Conservation (phyloP, 169 alveolate species). For the Eimeria falciformis region DNA sequence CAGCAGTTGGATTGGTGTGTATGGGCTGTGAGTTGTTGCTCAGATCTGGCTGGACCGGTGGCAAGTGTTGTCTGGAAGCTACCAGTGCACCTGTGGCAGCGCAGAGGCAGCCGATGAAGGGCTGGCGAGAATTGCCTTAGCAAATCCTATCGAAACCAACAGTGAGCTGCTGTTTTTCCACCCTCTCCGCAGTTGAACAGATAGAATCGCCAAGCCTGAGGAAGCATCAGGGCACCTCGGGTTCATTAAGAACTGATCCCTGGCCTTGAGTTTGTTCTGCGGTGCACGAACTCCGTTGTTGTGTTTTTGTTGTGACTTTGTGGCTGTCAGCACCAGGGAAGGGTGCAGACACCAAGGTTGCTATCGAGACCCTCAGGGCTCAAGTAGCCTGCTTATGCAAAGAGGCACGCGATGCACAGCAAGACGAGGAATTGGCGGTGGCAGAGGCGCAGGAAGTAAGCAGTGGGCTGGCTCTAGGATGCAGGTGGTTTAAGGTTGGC, state of each 20-base stretch:
- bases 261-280: too few species aligned
- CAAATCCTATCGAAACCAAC: neutral
- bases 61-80: slow-evolving; percentile 51
- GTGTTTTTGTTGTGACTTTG: neutral
- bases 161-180: slow-evolving; percentile 7
- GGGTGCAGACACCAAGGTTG: slow-evolving; percentile 23
- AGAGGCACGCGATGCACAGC: slow-evolving; percentile 36
- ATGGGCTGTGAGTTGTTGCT: neutral
- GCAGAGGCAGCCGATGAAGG: slow-evolving; percentile 49
- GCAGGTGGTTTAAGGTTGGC: too few species aligned
- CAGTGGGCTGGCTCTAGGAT: too few species aligned
- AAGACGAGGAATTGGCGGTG: slow-evolving; percentile 43
- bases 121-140: slow-evolving; percentile 19
- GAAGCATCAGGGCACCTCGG: too few species aligned
- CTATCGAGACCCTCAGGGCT: slow-evolving; percentile 18
- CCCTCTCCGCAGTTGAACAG: too few species aligned
- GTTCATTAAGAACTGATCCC: too few species aligned
- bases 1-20: neutral
- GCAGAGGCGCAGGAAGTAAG: slow-evolving; percentile 27
- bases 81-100: slow-evolving; percentile 69
- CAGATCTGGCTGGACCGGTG: slow-evolving; percentile 73
- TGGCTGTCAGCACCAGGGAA: slow-evolving; percentile 5
- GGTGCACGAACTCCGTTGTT: neutral
- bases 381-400: slow-evolving; percentile 16
- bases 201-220: too few species aligned